Conservation (phyloP, 2,329 filamentous ascomycete genomes). For the Fusarium tjaetaba region DNA sequence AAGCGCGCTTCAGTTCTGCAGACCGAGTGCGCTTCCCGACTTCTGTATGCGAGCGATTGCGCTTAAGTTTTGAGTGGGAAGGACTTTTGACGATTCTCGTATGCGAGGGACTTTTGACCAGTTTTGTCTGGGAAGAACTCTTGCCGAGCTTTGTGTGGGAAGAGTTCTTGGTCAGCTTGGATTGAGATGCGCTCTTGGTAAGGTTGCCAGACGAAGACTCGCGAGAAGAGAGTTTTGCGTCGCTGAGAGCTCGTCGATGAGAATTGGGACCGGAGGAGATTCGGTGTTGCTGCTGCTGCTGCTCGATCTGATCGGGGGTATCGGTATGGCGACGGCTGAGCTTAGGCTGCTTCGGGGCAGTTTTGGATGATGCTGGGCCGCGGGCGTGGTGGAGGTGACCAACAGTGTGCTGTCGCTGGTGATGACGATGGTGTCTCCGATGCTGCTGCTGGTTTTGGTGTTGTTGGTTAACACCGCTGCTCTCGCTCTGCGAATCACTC, state of each 20-base stretch:
- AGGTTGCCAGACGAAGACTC: slow-evolving; percentile 57
- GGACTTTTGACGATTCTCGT: slow-evolving; percentile 62
- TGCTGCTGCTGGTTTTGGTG: slow-evolving; percentile 46
- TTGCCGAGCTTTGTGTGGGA: slow-evolving; percentile 64
- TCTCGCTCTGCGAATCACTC: slow-evolving; percentile 49
- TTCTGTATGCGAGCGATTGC: slow-evolving; percentile 37
- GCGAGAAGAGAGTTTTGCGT: slow-evolving; percentile 58
- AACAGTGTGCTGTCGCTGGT: slow-evolving; percentile 50
- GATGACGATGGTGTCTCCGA: slow-evolving; percentile 47
- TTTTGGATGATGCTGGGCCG: slow-evolving; percentile 61
- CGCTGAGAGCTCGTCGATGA: slow-evolving; percentile 62
- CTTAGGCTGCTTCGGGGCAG: slow-evolving; percentile 58
- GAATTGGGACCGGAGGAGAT: slow-evolving; percentile 35
- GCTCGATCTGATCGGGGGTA: slow-evolving; percentile 45
- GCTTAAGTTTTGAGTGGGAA: slow-evolving; percentile 60
- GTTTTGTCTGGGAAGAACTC: slow-evolving; percentile 55
- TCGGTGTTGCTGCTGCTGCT: slow-evolving; percentile 42
- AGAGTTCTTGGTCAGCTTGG: slow-evolving; percentile 63
- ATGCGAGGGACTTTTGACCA: slow-evolving; percentile 46
- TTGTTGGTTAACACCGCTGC: slow-evolving; percentile 45
- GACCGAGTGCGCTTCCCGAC: slow-evolving; percentile 66
- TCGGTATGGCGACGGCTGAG: slow-evolving; percentile 57
- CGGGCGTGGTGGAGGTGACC: slow-evolving; percentile 60
- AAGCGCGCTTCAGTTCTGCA: slow-evolving; percentile 62
- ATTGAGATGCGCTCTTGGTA: slow-evolving; percentile 65